phyloP scores from a whole-genome alignment of 768 basidiomycete species.

The Serendipita sp. region DNA sequence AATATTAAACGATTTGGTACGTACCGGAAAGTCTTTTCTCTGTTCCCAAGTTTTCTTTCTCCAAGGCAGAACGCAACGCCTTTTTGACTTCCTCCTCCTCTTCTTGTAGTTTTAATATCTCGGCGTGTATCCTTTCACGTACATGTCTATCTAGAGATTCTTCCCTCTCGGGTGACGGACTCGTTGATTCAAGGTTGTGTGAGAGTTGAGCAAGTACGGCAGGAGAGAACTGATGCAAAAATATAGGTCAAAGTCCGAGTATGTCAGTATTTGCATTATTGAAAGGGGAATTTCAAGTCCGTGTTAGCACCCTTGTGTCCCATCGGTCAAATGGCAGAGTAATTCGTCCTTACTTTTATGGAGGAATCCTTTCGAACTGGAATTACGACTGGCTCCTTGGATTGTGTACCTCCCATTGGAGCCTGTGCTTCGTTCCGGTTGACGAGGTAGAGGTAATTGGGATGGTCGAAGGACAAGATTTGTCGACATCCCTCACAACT shows the following conservation, averaged over 20 bases:
- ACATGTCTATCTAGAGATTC: slow-evolving; percentile 17
- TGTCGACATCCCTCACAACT: background rate
- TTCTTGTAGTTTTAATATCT: slow-evolving; percentile 13
- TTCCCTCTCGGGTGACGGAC: slow-evolving; percentile 13
- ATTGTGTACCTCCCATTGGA: slow-evolving; percentile 2
- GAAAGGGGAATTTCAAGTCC: background rate
- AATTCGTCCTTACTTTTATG: background rate
- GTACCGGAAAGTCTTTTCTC: slow-evolving; percentile 5
- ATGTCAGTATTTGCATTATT: too few species aligned
- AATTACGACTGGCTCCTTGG: background rate
- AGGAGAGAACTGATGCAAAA: slow-evolving; percentile 15
- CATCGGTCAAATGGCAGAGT: background rate
- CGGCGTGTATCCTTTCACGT: slow-evolving; percentile 14
- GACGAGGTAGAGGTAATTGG: too few species aligned
- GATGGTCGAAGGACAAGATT: background rate
- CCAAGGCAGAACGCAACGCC: slow-evolving; percentile 16
- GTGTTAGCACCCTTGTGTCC: background rate
- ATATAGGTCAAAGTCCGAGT: background rate
- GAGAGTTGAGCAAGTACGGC: slow-evolving; percentile 15
- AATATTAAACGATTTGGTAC: background rate
- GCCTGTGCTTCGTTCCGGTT: too few species aligned
- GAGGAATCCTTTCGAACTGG: background rate
- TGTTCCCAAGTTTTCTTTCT: slow-evolving; percentile 17
- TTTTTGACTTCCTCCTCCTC: slow-evolving; percentile 15
- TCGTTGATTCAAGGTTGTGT: slow-evolving; percentile 10